Base-by-base conservation (phyloP, 257 asterid species). In the Plectranthus barbatus region DNA sequence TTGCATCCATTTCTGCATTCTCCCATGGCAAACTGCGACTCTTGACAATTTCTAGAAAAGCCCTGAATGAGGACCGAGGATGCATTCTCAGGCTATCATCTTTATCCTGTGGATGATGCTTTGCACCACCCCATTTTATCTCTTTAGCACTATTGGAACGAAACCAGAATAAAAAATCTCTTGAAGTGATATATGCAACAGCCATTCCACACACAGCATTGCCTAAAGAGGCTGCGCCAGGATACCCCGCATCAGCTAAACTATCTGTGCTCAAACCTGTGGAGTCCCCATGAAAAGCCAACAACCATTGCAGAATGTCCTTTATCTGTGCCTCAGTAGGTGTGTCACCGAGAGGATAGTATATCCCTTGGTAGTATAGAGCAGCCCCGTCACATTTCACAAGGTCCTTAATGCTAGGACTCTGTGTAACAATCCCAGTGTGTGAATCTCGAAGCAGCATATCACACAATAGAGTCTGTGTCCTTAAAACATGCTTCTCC, bases 71-170 rank as follows among this genome's bases (percentile, higher is more conserved):
- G 34, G 96, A 91, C 12, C 97, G 90, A 0, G 96, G 96, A 83
- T 89, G 91, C 96, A 89, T 86, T 79, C 84, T 84, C 72, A 77
- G 83, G 33, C 89, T 84, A 18, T 86, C 91, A 40, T 89, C 96
- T 76, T 86, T 89, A 68, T 86, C 95, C 57, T 73, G 80, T 2
- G 96, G 95, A 56, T 82, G 87, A 78, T 89, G 96, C 80, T 84
- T 86, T 41, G 96, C 95, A 20, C 96, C 96, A 74, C 93, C 96
- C 96, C 96, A 89, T 62, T 89, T 86, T 36, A 86, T 80, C 82
- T 86, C 93, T 55, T 77, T 84, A 0, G 83, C 95, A n/a, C 95
- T 82, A 68, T 86, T 91, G 61, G 95, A 89, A 37, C 96, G 85
- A 47, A 86, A 89, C 96, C 96, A 89, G 76, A 89, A 89, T 76